phyloP scores from a whole-genome alignment of 2,329 filamentous ascomycete genomes.

The Aspergillus sp. region DNA sequence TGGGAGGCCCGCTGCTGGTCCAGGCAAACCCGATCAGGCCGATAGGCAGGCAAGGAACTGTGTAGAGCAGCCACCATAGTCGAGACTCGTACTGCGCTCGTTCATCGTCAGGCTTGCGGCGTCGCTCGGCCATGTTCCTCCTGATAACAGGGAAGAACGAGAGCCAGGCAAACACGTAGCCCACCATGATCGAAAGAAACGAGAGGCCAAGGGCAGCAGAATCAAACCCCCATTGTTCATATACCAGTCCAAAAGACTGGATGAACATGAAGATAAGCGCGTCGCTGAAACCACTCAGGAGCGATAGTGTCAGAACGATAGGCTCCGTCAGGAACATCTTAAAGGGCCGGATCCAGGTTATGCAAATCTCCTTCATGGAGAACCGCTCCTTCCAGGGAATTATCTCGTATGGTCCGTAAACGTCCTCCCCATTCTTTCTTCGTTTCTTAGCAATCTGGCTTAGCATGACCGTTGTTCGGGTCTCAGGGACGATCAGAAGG shows the following conservation, averaged over 20 bases:
- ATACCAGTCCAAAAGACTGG: constrained; percentile 61
- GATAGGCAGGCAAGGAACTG: constrained; percentile 59
- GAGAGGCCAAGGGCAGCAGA: constrained; percentile 50
- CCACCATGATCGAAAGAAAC: constrained; percentile 58
- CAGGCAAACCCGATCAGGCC: constrained; percentile 65
- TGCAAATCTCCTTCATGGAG: constrained; percentile 56
- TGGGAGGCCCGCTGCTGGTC: constrained; percentile 55
- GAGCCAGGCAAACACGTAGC: constrained; percentile 61
- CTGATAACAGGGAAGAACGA: constrained; percentile 57
- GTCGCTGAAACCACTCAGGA: constrained; percentile 64
- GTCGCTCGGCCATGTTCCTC: constrained; percentile 47
- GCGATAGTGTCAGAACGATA: constrained; percentile 61
- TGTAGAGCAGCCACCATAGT: constrained; percentile 61
- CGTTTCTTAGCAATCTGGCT: constrained; percentile 75
- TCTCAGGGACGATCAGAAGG: constrained; percentile 72
- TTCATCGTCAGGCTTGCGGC: constrained; percentile 49
- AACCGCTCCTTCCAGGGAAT: constrained; percentile 60
- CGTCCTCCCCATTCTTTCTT: constrained; percentile 57
- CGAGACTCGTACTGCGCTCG: constrained; percentile 65
- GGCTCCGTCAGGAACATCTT: constrained; percentile 65
- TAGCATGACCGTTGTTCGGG: constrained; percentile 73
- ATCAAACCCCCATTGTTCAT: constrained; percentile 59
- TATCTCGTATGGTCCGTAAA: constrained; percentile 73
- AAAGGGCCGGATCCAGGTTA: constrained; percentile 62
- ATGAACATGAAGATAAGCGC: constrained; percentile 68